Conservation (phyloP, 306 rosid species). For the Lathyrus aphaca region DNA sequence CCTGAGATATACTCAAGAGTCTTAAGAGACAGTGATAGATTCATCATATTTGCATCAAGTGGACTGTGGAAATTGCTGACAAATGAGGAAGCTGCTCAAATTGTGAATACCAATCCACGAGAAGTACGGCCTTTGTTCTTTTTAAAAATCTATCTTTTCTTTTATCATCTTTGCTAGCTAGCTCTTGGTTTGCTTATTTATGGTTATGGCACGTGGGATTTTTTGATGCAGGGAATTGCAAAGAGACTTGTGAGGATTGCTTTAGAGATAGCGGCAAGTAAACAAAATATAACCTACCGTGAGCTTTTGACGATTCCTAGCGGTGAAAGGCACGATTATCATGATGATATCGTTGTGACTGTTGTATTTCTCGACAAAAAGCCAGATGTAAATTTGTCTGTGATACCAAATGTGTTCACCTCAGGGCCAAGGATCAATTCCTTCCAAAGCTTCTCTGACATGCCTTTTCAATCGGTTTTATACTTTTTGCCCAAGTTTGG, state of each 20-base stretch:
- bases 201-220: neutral
- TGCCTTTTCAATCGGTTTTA: neutral
- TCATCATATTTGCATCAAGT: neutral
- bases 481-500: too few relatives aligned
- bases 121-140: neutral
- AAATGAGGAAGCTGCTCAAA: neutral
- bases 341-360: neutral
- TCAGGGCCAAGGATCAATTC: neutral
- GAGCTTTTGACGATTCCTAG: neutral
- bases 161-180: neutral
- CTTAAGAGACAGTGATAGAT: neutral
- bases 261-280: neutral
- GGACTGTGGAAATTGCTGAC: constrained; percentile 3
- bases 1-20: neutral
- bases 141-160: neutral
- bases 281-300: neutral
- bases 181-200: neutral
- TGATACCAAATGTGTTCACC: neutral
- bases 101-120: neutral
- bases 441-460: neutral
- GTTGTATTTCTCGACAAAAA: neutral
- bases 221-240: constrained; percentile 4
- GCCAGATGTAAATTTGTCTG: neutral
- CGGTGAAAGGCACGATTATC: neutral
- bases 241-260: neutral